Conservation (phyloP, 495 filamentous ascomycete species). For the Daldinia concentrica region DNA sequence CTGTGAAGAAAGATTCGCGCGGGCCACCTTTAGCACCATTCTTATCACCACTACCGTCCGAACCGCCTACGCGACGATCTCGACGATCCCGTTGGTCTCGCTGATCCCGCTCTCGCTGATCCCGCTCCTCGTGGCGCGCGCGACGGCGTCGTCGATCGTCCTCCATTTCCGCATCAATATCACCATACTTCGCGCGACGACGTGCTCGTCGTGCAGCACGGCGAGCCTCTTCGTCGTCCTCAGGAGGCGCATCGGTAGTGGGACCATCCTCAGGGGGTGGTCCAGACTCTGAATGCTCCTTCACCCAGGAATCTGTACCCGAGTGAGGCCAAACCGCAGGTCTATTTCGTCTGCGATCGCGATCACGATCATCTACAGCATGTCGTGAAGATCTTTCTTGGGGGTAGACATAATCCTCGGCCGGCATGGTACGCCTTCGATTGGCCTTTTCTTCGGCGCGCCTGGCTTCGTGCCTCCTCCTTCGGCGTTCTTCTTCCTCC, state of each 20-base stretch:
- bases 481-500: conserved; percentile 62
- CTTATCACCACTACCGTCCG: conserved; percentile 56
- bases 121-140: conserved; percentile 56
- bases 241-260: conserved; percentile 40
- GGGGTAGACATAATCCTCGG: conserved; percentile 57
- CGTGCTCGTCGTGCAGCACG: conserved; percentile 55
- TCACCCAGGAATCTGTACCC: conserved; percentile 67
- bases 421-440: conserved; percentile 50
- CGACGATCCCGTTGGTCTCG: conserved; percentile 34
- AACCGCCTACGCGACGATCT: conserved; percentile 48
- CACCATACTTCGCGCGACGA: conserved; percentile 57
- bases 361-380: conserved; percentile 37
- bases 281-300: conserved; percentile 66
- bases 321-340: conserved; percentile 61
- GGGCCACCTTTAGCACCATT: conserved; percentile 51
- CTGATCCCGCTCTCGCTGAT: conserved; percentile 45
- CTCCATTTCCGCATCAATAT: conserved; percentile 47
- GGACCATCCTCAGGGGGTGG: conserved; percentile 56
- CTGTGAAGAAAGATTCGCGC: conserved; percentile 53
- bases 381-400: conserved; percentile 51
- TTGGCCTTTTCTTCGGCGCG: conserved; percentile 51
- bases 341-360: conserved; percentile 47
- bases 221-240: conserved; percentile 58
- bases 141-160: conserved; percentile 59
- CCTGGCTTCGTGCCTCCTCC: conserved; percentile 58